Evolutionary conservation across 2,329 filamentous ascomycete species (phyloP).

Genomic region (Magnaporthiopsis incrustans): DNA sequence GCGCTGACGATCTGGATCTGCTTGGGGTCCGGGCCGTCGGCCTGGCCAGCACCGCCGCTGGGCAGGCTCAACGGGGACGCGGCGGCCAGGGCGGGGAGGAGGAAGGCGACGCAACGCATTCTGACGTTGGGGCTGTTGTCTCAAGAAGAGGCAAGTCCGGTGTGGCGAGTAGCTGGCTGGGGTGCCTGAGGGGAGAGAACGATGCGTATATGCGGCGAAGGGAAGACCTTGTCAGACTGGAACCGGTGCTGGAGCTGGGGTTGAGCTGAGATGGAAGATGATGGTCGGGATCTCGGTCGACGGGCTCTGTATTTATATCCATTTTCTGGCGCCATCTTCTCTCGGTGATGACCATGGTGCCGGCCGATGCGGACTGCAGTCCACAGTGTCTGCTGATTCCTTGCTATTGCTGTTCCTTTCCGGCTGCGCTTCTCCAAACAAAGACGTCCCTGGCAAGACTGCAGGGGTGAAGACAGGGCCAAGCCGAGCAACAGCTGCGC

Average conservation of each 20-base stretch:
- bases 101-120: slow-evolving; percentile 29
- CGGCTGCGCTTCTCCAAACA: neutral
- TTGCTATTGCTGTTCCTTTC: neutral
- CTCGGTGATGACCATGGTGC: neutral
- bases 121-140: slow-evolving; percentile 13
- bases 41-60: slow-evolving; percentile 12
- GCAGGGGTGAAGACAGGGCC: neutral
- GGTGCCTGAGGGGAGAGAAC: neutral
- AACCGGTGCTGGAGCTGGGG: neutral
- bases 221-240: neutral
- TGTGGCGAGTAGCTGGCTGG: neutral
- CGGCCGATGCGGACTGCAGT: neutral
- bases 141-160: neutral
- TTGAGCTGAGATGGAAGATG: slow-evolving; percentile 9
- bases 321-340: slow-evolving; percentile 10
- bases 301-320: slow-evolving; percentile 18
- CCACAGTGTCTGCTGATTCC: neutral
- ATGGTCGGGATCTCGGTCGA: slow-evolving; percentile 12
- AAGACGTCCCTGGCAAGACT: neutral
- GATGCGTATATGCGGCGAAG: neutral
- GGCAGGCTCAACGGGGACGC: slow-evolving; percentile 25
- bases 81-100: slow-evolving; percentile 28
- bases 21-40: slow-evolving; percentile 28
- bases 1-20: slow-evolving; percentile 32
- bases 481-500: neutral